A percentile compares a stretch with the other conserved stretches of the same genome.
These are phyloP conservation scores for Trypanosomatidae sp. DNA, from an alignment of 208 protist species.

Conservation along the genomic window DNA sequence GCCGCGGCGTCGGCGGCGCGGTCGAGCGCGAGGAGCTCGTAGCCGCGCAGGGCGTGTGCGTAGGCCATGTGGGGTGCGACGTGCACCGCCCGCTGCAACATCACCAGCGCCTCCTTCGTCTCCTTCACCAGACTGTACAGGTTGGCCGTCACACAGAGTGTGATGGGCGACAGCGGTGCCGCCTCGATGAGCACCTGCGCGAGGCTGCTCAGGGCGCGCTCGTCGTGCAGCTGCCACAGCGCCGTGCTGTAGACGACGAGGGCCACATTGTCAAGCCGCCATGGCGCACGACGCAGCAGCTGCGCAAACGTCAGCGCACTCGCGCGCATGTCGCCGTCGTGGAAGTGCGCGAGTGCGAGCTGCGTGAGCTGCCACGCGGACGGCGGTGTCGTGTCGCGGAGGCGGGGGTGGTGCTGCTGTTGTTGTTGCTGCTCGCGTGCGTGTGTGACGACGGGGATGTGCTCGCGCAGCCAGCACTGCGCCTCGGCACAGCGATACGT, in stretches of 20 bases:
- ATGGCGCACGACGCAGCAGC: slow-evolving; percentile 28
- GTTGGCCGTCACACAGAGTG: slow-evolving; percentile 90
- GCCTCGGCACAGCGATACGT: slow-evolving; percentile 25
- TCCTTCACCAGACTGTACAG: slow-evolving; percentile 91
- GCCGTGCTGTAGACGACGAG: slow-evolving; percentile 93
- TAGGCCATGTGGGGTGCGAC: slow-evolving; percentile 82
- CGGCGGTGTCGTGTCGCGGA: slow-evolving; percentile 3
- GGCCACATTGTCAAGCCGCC: slow-evolving; percentile 28
- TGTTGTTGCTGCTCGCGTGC: no score
- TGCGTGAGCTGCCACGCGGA: slow-evolving; percentile 32
- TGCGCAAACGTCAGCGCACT: slow-evolving; percentile 29
- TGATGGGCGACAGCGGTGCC: slow-evolving; percentile 71
- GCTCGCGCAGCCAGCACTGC: neutral
- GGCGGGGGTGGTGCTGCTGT: neutral
- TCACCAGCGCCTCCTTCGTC: slow-evolving; percentile 87
- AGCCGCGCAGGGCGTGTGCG: slow-evolving; percentile 89
- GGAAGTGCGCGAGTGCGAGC: slow-evolving; percentile 63
- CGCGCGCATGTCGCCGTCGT: slow-evolving; percentile 54
- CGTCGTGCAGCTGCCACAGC: slow-evolving; percentile 90
- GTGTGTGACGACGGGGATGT: no score
- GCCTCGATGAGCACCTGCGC: slow-evolving; percentile 85
- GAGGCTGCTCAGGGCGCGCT: slow-evolving; percentile 65
- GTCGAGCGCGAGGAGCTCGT: slow-evolving; percentile 91
- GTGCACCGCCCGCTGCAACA: slow-evolving; percentile 90
- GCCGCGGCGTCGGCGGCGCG: slow-evolving; percentile 84